These are phyloP conservation scores for Epichloe coenophiala DNA, from an alignment of 2,329 filamentous ascomycete species.

Conservation along the genomic window DNA sequence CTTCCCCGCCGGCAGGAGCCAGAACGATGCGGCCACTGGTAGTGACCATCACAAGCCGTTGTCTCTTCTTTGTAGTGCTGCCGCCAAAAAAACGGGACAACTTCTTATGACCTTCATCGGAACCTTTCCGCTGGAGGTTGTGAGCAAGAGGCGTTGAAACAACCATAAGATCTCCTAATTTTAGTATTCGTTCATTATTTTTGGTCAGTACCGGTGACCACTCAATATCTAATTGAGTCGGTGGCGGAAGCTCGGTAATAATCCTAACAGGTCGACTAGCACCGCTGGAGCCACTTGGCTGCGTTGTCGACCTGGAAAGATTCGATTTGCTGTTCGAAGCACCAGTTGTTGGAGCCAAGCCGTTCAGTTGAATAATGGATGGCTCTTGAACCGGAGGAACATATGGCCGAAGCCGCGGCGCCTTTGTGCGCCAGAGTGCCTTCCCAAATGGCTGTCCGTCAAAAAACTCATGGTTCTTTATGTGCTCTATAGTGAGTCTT, in stretches of 20 bases:
- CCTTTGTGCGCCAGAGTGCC: conserved; percentile 76
- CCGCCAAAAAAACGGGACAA: conserved; percentile 89
- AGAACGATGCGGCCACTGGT: conserved; percentile 82
- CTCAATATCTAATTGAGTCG: conserved; percentile 91
- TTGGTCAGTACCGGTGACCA: conserved; percentile 92
- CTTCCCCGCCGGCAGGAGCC: conserved; percentile 81
- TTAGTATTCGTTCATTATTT: conserved; percentile 86
- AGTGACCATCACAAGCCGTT: conserved; percentile 88
- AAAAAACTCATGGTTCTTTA: conserved; percentile 94
- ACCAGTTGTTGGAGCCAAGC: conserved; percentile 20
- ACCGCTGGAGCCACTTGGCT: conserved; percentile 27
- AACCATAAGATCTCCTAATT: conserved; percentile 82
- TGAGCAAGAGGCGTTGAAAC: conserved; percentile 64
- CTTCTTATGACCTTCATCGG: conserved; percentile 69
- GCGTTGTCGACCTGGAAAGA: conserved; percentile 17
- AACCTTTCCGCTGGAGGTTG: conserved; percentile 57
- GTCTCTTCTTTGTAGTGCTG: conserved; percentile 80
- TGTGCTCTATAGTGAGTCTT: conserved; percentile 83
- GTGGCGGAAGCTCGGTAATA: conserved; percentile 92
- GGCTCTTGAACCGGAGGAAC: conserved; percentile 64
- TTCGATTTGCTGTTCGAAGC: conserved; percentile 15
- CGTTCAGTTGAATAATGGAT: conserved; percentile 60
- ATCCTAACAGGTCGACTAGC: conserved; percentile 56
- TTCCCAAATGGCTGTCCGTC: conserved; percentile 76
- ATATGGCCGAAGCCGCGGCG: conserved; percentile 75